Percentiles rank a stretch among this genome's conserved stretches.
Evolutionary conservation across 345 rosid genomes (phyloP).

Genomic region (Eucalyptus curtisii): DNA sequence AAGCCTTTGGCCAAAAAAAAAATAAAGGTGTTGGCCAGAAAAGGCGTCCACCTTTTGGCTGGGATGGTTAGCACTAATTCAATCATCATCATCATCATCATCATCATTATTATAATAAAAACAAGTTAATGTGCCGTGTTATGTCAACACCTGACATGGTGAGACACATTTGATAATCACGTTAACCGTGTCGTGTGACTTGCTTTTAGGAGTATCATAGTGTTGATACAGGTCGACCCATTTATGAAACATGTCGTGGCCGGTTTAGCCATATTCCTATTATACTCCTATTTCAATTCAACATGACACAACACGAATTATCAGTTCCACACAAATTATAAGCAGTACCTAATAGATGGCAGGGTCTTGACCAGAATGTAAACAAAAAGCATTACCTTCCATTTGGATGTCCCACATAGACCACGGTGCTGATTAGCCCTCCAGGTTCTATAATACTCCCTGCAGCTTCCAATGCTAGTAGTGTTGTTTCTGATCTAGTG

Average conservation of each 20-base stretch:
- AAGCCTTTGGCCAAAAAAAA: neutral
- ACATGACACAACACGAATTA: neutral
- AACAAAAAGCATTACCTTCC: slow-evolving; percentile 47
- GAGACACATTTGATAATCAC: neutral
- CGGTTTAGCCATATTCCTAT: neutral
- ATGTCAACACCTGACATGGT: neutral
- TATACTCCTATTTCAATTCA: neutral
- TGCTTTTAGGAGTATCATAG: neutral
- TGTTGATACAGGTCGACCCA: accelerated
- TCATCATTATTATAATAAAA: no score
- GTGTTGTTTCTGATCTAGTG: slow-evolving; percentile 52
- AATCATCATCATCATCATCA: no score
- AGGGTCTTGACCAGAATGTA: neutral
- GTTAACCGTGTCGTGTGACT: neutral
- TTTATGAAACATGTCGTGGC: neutral
- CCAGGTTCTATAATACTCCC: slow-evolving; percentile 44
- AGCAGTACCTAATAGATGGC: neutral
- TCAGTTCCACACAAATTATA: neutral
- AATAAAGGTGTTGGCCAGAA: neutral
- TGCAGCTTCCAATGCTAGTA: slow-evolving; percentile 54
- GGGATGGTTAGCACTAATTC: neutral
- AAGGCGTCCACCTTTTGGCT: neutral
- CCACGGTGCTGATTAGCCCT: slow-evolving; percentile 75
- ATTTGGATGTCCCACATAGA: slow-evolving; percentile 76
- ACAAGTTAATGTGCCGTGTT: no score